Evolutionary conservation across 441 rosid genomes (phyloP), one percentile per base, ranked within the genome.

Genomic region (Theobroma grandiflorum): DNA sequence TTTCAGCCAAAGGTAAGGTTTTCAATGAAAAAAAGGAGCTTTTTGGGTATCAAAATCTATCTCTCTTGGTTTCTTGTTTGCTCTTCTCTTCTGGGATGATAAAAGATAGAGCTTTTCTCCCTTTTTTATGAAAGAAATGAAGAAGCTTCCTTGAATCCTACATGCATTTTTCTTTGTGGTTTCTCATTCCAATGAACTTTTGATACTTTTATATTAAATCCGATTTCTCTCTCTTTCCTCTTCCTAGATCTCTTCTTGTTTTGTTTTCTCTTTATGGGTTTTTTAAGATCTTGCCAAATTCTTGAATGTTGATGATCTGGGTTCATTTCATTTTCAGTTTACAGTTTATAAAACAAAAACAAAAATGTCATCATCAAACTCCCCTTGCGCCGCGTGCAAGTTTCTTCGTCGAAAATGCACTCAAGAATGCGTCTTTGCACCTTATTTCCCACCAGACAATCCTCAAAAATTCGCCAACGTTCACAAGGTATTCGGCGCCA

Each of bases 361-460:
- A n/a, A 59, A 68, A 65, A 92, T 92, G 96, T 91, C 99, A 37
- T 87, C 97, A 15, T 87, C 97, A 15, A 93, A 86, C 81, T 92
- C 98, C 43, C 98, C 98, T 11, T 96, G 99, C 14, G 99, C 98
- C 18, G 99, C 98, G 62, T 96, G 99, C 90, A 94, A 94, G 79
- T 87, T 89, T 74, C 88, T 86, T 12, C 85, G 99, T 63, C 86
- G 94, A 74, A 96, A 96, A 85, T 96, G 99, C 85, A 93, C 95
- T 0, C 96, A 89, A 52, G 98, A 96, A 78, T 96, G 99, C 82
- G 93, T 91, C 15, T 96, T 93, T 57, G 99, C 99, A 31, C 99
- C 99, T 0, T 94, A 96, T 76, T 96, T 96, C 69, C 98, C 98
- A 31, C 98, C 99, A 8, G 98, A 96, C 64, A 92, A 96, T 81